A percentile compares a stretch with the other conserved stretches of the same genome.
Conservation (phyloP, 108 stramenopile species). For the Cyclotella choctawhatcheeana region DNA sequence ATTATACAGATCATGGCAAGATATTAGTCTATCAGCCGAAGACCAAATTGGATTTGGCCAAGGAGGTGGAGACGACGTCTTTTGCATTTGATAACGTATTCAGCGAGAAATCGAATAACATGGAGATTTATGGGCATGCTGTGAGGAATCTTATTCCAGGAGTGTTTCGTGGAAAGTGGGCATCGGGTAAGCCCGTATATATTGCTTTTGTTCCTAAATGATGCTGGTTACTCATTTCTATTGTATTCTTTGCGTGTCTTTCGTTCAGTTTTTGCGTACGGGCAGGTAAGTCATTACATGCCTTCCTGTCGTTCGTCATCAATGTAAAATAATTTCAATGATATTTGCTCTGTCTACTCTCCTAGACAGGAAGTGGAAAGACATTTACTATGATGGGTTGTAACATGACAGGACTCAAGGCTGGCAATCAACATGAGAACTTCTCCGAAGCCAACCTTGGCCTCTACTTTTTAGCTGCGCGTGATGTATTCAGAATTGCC, state of each 20-base stretch:
- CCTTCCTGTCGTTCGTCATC: background rate
- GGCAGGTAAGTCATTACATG: conserved; percentile 85
- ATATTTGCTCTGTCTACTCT: no score
- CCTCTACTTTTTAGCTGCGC: conserved; percentile 89
- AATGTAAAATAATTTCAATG: no score
- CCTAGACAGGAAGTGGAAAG: no score
- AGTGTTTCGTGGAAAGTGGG: conserved; percentile 88
- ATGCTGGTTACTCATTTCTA: background rate
- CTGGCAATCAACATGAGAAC: conserved; percentile 58
- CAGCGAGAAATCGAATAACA: conserved; percentile 72
- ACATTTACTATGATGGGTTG: conserved; percentile 96
- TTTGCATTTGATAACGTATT: conserved; percentile 98
- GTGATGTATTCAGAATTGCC: conserved; percentile 88
- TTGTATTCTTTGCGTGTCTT: background rate
- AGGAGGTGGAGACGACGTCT: conserved; percentile 90
- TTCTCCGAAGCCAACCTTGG: conserved; percentile 71
- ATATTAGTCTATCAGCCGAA: conserved; percentile 97
- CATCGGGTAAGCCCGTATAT: conserved; percentile 48
- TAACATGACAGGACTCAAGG: conserved; percentile 77
- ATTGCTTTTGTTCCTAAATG: background rate
- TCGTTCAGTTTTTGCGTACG: conserved; percentile 92
- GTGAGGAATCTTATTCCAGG: conserved; percentile 88
- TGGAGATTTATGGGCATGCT: conserved; percentile 82
- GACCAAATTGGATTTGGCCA: conserved; percentile 95
- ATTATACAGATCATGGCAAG: conserved; percentile 67